Evolutionary conservation across 805 yeast species (phyloP).

Genomic region (Wickerhamomyces rabaulensis): DNA sequence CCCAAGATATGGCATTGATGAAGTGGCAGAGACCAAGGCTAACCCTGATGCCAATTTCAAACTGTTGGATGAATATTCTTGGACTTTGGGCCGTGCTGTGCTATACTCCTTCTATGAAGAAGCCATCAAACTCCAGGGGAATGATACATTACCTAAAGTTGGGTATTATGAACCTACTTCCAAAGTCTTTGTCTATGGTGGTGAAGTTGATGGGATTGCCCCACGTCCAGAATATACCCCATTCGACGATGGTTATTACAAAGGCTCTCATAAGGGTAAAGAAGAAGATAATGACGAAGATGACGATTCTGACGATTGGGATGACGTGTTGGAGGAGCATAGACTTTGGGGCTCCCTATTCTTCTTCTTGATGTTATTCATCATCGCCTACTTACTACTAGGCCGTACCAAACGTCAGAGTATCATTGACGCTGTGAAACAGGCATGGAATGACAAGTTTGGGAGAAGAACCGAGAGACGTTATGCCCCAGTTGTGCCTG

Average conservation of each 20-base stretch:
- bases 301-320: constrained; percentile 33
- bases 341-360: constrained; percentile 33
- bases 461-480: constrained; percentile 1
- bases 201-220: constrained; percentile 38
- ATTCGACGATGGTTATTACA: constrained; percentile 14
- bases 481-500: constrained; percentile 1
- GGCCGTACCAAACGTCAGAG: constrained; percentile 26
- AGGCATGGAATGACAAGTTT: constrained; percentile 6
- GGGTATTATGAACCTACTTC: constrained; percentile 49
- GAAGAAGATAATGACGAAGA: constrained; percentile 27
- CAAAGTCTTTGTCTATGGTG: constrained; percentile 44
- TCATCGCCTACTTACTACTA: constrained; percentile 29
- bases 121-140: constrained; percentile 13
- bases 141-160: constrained; percentile 17
- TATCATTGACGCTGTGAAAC: constrained; percentile 12
- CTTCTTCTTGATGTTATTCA: constrained; percentile 26
- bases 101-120: constrained; percentile 56
- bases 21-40: constrained; percentile 18
- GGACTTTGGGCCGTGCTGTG: constrained; percentile 59
- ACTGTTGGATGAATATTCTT: constrained; percentile 42
- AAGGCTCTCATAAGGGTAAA: constrained; percentile 11
- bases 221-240: constrained; percentile 38
- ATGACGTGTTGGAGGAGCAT: constrained; percentile 26
- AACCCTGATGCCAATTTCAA: constrained; percentile 30
- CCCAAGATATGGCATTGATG: constrained; percentile 44